Conservation (phyloP, 2,329 filamentous ascomycete species). For the Cercospora zeae-maydis region DNA sequence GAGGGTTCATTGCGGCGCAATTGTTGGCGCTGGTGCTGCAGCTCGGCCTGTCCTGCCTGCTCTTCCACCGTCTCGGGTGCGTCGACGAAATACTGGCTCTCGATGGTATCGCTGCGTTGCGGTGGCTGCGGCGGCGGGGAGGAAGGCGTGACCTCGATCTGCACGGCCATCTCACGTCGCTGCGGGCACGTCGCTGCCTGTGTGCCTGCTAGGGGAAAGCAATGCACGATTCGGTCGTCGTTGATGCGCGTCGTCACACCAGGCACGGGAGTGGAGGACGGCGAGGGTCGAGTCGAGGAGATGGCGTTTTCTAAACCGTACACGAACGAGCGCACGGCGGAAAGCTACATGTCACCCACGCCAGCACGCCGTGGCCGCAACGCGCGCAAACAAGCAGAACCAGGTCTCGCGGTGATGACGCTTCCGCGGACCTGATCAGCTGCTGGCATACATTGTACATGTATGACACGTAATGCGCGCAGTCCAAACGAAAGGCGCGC, state of each 20-base stretch:
- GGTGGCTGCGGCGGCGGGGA: slow-evolving; percentile 12
- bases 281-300: neutral
- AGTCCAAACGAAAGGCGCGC: neutral
- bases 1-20: slow-evolving; percentile 28
- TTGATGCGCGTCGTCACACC: neutral
- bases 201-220: no score
- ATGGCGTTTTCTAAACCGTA: neutral
- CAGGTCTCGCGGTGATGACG: neutral
- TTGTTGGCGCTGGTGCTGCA: slow-evolving; percentile 22
- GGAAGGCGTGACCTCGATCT: slow-evolving; percentile 17
- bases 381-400: neutral
- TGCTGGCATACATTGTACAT: no score
- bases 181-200: neutral
- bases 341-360: neutral
- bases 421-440: neutral
- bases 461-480: neutral
- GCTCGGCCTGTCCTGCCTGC: slow-evolving; percentile 17
- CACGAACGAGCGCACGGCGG: neutral
- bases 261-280: neutral
- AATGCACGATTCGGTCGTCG: neutral
- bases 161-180: slow-evolving; percentile 5
- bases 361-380: neutral
- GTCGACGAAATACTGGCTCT: slow-evolving; percentile 32
- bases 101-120: slow-evolving; percentile 29
- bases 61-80: slow-evolving; percentile 27